phyloP scores from a whole-genome alignment of 495 filamentous ascomycete species.

The Aspergillus diversus region DNA sequence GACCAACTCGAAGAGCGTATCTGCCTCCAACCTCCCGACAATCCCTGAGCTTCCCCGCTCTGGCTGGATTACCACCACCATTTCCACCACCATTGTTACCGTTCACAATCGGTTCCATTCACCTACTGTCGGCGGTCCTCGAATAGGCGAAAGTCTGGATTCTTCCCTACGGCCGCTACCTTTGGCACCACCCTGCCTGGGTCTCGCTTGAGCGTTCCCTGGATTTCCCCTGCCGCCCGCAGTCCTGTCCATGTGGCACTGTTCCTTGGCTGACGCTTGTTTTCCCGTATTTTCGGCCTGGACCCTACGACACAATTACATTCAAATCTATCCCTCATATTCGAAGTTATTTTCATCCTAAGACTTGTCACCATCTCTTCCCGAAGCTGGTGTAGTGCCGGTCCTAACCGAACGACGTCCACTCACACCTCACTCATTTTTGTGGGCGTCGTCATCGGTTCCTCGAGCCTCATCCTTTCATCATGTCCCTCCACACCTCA shows the following conservation, averaged over 20 bases:
- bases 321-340: neutral
- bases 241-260: slow-evolving; percentile 27
- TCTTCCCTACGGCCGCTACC: too few species aligned
- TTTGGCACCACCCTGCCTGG: too few species aligned
- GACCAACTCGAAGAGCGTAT: slow-evolving; percentile 4
- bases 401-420: slow-evolving; percentile 25
- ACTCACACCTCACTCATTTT: slow-evolving; percentile 16
- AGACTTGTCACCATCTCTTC: neutral
- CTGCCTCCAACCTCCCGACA: slow-evolving; percentile 7
- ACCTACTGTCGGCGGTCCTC: neutral
- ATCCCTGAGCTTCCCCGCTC: slow-evolving; percentile 27
- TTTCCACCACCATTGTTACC: slow-evolving; percentile 10
- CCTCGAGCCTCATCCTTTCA: slow-evolving; percentile 6
- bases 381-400: slow-evolving; percentile 2
- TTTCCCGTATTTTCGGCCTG: slow-evolving; percentile 10
- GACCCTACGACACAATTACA: slow-evolving; percentile 1
- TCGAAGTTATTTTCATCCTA: neutral
- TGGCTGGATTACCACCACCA: slow-evolving; percentile 14
- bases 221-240: slow-evolving; percentile 17
- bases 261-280: slow-evolving; percentile 13
- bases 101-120: slow-evolving; percentile 6
- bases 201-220: slow-evolving; percentile 7
- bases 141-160: too few species aligned
- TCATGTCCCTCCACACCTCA: slow-evolving; percentile 55
- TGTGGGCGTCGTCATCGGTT: slow-evolving; percentile 22